phyloP scores from a whole-genome alignment of 2,329 filamentous ascomycete species.

The Eutypella sp. region DNA sequence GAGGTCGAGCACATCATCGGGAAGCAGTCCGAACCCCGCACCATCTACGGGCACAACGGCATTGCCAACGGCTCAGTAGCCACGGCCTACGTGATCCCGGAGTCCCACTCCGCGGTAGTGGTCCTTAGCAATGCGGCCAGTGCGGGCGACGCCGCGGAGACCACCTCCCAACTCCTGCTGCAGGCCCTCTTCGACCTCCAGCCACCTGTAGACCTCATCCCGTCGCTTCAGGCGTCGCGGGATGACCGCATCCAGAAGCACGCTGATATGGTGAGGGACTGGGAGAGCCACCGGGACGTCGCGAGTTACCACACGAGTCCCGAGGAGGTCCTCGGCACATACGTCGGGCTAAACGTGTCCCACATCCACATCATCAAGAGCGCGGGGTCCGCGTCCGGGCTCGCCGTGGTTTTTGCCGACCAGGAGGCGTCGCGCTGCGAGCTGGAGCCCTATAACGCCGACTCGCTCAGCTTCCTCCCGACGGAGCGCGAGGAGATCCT shows the following conservation, averaged over 20 bases:
- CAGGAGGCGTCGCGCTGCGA: neutral
- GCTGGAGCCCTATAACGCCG: neutral
- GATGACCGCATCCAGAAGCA: no score
- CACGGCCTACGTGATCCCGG: neutral
- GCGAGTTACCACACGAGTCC: neutral
- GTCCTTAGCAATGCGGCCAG: neutral
- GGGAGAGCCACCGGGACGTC: neutral
- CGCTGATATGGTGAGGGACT: neutral
- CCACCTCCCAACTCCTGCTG: neutral
- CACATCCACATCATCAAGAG: neutral
- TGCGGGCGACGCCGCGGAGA: constrained; percentile 1
- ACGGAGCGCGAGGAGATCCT: neutral
- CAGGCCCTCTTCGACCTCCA: constrained; percentile 1
- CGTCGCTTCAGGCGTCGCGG: neutral
- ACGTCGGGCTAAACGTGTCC: neutral
- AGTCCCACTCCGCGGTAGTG: neutral
- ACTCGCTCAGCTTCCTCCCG: neutral
- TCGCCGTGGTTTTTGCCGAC: neutral
- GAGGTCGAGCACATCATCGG: neutral
- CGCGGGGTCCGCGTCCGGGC: neutral
- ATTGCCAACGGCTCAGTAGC: neutral
- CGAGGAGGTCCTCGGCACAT: neutral
- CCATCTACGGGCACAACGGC: neutral
- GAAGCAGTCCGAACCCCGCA: no score
- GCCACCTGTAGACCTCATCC: neutral